These are phyloP conservation scores for Botrytis squamosa DNA, from an alignment of 2,329 filamentous ascomycete species.

Conservation along the genomic window DNA sequence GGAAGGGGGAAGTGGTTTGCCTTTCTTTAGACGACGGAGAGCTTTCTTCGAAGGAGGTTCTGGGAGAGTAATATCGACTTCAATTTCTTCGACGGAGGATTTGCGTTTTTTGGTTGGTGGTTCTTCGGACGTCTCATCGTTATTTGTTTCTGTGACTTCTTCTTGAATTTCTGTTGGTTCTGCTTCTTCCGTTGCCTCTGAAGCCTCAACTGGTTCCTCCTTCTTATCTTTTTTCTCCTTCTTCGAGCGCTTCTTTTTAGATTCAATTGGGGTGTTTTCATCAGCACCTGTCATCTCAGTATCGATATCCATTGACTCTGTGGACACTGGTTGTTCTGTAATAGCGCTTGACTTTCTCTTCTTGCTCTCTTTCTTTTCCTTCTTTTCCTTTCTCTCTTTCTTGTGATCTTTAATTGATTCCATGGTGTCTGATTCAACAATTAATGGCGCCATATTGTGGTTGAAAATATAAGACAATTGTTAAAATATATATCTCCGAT, in stretches of 20 bases:
- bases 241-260: conserved; percentile 26
- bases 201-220: not conserved
- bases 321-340: conserved; percentile 12
- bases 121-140: conserved; percentile 22
- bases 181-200: not conserved
- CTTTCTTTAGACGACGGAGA: conserved; percentile 85
- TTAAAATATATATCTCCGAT: not conserved
- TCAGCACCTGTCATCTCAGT: conserved; percentile 5
- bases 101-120: conserved; percentile 65
- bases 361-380: conserved; percentile 22
- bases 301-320: conserved; percentile 11
- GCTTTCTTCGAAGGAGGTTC: conserved; percentile 95
- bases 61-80: conserved; percentile 85
- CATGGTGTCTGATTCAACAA: conserved; percentile 15
- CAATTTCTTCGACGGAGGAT: conserved; percentile 66
- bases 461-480: conserved; percentile 4
- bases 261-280: not conserved
- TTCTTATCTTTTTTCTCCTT: conserved; percentile 18
- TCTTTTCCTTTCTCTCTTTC: conserved; percentile 13
- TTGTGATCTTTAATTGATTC: not conserved
- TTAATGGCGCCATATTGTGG: conserved; percentile 7
- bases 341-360: conserved; percentile 29
- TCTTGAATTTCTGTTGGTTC: not conserved
- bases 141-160: conserved; percentile 10
- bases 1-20: conserved; percentile 54